Evolutionary conservation across 2,329 filamentous ascomycete genomes (phyloP).

Genomic region (Penicillium sp.): DNA sequence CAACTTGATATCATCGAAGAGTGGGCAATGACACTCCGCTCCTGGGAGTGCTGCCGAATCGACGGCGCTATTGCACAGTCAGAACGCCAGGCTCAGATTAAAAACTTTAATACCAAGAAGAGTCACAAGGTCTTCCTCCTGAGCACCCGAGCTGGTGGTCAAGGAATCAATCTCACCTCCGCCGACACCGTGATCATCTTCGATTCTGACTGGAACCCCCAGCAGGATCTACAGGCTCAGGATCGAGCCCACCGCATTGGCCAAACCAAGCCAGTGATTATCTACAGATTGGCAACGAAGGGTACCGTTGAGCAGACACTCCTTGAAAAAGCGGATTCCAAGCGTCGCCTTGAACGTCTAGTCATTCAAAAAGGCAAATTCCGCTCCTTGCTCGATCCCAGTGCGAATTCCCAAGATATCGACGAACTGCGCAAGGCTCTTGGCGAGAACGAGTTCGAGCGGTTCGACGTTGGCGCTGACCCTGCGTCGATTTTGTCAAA

Average conservation of each 20-base stretch:
- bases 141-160: slow-evolving; percentile 86
- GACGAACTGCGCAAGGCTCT: slow-evolving; percentile 64
- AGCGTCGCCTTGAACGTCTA: slow-evolving; percentile 86
- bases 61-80: slow-evolving; percentile 81
- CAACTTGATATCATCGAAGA: slow-evolving; percentile 88
- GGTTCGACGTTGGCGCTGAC: slow-evolving; percentile 54
- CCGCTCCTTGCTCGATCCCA: slow-evolving; percentile 63
- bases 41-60: slow-evolving; percentile 83
- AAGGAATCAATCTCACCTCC: slow-evolving; percentile 89
- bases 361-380: slow-evolving; percentile 94
- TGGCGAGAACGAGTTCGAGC: slow-evolving; percentile 71
- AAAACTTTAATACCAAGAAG: slow-evolving; percentile 67
- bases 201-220: slow-evolving; percentile 90
- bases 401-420: slow-evolving; percentile 53
- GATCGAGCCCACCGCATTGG: slow-evolving; percentile 94
- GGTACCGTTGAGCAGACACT: slow-evolving; percentile 89
- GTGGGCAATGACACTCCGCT: slow-evolving; percentile 74
- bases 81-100: slow-evolving; percentile 69
- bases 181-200: slow-evolving; percentile 93
- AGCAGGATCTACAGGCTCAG: slow-evolving; percentile 94
- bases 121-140: slow-evolving; percentile 77
- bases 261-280: slow-evolving; percentile 85
- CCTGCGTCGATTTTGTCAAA: slow-evolving; percentile 70
- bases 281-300: slow-evolving; percentile 90
- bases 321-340: slow-evolving; percentile 83